phyloP scores from a whole-genome alignment of 2,329 filamentous ascomycete genomes.

The Pseudonectria buxi region DNA sequence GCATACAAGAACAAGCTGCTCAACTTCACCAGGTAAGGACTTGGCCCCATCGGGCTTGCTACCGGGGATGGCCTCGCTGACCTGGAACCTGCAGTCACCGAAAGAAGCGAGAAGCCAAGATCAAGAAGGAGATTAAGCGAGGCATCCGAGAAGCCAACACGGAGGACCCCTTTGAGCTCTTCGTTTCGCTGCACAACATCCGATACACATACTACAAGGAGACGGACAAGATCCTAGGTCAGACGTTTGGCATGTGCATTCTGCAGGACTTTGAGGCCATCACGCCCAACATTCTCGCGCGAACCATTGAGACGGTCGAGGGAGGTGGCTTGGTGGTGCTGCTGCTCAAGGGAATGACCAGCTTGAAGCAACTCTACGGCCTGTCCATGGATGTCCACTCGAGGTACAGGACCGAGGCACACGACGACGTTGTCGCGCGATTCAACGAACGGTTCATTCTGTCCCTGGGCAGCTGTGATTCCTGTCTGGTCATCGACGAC shows the following conservation, averaged over 20 bases:
- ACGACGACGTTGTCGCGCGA: conserved; percentile 86
- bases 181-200: conserved; percentile 93
- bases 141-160: conserved; percentile 87
- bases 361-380: conserved; percentile 93
- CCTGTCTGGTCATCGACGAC: conserved; percentile 93
- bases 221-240: conserved; percentile 95
- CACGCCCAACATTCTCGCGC: conserved; percentile 91
- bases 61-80: conserved; percentile 12
- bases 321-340: conserved; percentile 88
- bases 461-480: conserved; percentile 89
- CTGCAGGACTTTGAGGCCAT: conserved; percentile 96
- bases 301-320: conserved; percentile 95
- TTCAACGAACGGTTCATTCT: conserved; percentile 98
- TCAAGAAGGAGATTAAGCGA: conserved; percentile 96
- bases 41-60: neutral
- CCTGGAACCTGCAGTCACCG: conserved; percentile 57
- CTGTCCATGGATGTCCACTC: conserved; percentile 97
- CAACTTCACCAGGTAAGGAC: conserved; percentile 67
- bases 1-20: conserved; percentile 97
- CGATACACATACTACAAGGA: conserved; percentile 99
- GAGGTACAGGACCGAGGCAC: conserved; percentile 90
- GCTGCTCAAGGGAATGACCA: conserved; percentile 92
- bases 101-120: conserved; percentile 96
- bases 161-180: conserved; percentile 94
- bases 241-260: conserved; percentile 98